These are phyloP conservation scores for Phellinidium pouzarii DNA, from an alignment of 1,284 basidiomycete species.

Conservation along the genomic window DNA sequence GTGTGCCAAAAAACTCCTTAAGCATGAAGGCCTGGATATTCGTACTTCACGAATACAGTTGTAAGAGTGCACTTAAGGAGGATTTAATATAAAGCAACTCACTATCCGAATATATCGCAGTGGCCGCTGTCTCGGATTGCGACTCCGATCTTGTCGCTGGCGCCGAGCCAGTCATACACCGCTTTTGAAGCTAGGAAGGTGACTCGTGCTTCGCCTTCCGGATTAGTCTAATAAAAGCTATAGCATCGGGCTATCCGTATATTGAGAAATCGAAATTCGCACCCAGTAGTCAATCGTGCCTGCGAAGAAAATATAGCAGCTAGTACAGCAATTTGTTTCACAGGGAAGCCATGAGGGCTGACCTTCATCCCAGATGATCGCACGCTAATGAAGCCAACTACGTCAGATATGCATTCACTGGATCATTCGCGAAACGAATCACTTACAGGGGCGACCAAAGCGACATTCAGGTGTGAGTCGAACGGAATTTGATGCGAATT, in stretches of 20 bases:
- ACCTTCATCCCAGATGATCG: slow-evolving; percentile 21
- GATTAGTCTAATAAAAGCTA: slow-evolving; percentile 18
- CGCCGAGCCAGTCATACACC: slow-evolving; percentile 24
- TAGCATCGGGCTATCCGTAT: background rate
- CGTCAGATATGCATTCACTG: background rate
- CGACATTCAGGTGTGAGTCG: slow-evolving; percentile 20
- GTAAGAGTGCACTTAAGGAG: background rate
- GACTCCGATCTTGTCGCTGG: slow-evolving; percentile 23
- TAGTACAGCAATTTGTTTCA: background rate
- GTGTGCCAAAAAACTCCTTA: slow-evolving; percentile 16
- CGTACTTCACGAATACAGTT: background rate
- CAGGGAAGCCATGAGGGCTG: background rate
- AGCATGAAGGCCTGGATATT: slow-evolving; percentile 18
- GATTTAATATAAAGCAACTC: slow-evolving; percentile 17
- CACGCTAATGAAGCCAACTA: slow-evolving; percentile 9
- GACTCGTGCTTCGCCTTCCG: slow-evolving; percentile 23
- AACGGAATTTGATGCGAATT: slow-evolving; percentile 19
- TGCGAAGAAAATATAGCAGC: background rate
- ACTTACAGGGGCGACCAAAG: slow-evolving; percentile 20
- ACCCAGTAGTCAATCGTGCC: slow-evolving; percentile 21
- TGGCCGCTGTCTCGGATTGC: slow-evolving; percentile 23
- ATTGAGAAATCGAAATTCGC: background rate
- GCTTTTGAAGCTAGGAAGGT: slow-evolving; percentile 23
- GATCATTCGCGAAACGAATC: background rate
- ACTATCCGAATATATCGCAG: slow-evolving; percentile 25